These are phyloP conservation scores for Ceratocystis alfenasii DNA, from an alignment of 2,329 filamentous ascomycete genomes.

Conservation along the genomic window DNA sequence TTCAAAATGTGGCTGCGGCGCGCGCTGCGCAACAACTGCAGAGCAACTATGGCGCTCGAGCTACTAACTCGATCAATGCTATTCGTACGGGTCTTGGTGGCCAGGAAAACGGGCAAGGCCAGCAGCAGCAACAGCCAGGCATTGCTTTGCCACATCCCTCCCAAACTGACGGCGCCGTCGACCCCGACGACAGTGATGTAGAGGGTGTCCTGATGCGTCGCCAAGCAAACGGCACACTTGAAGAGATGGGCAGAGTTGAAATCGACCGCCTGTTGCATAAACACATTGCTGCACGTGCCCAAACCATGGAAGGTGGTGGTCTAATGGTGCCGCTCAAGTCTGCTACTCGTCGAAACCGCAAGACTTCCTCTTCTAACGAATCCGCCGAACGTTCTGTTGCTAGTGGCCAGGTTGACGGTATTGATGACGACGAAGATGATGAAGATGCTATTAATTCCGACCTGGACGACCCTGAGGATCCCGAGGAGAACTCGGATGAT, in stretches of 20 bases:
- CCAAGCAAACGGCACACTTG: constrained; percentile 41
- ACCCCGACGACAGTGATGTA: constrained; percentile 44
- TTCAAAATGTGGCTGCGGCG: constrained; percentile 36
- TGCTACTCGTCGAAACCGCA: constrained; percentile 30
- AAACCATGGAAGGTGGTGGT: constrained; percentile 60
- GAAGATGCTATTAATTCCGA: constrained; percentile 98
- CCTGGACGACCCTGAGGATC: constrained; percentile 86
- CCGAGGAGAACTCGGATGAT: constrained; percentile 70
- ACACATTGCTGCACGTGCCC: constrained; percentile 53
- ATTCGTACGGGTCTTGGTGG: constrained; percentile 37
- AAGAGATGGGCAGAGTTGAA: constrained; percentile 46
- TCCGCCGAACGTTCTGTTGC: constrained; percentile 30
- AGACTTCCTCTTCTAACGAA: not conserved
- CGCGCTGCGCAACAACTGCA: constrained; percentile 47
- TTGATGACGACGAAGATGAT: constrained; percentile 52
- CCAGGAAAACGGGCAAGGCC: constrained; percentile 30
- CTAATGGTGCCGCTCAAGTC: constrained; percentile 61
- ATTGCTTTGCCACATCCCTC: constrained; percentile 28
- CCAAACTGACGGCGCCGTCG: constrained; percentile 64
- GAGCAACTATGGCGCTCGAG: constrained; percentile 49
- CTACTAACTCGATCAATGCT: constrained; percentile 54
- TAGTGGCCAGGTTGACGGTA: constrained; percentile 42
- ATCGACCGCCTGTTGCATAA: constrained; percentile 59
- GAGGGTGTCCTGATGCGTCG: constrained; percentile 49
- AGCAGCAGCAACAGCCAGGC: constrained; percentile 26